Evolutionary conservation across 2,329 filamentous ascomycete species (phyloP).

Genomic region (Hypoxylon sp.): DNA sequence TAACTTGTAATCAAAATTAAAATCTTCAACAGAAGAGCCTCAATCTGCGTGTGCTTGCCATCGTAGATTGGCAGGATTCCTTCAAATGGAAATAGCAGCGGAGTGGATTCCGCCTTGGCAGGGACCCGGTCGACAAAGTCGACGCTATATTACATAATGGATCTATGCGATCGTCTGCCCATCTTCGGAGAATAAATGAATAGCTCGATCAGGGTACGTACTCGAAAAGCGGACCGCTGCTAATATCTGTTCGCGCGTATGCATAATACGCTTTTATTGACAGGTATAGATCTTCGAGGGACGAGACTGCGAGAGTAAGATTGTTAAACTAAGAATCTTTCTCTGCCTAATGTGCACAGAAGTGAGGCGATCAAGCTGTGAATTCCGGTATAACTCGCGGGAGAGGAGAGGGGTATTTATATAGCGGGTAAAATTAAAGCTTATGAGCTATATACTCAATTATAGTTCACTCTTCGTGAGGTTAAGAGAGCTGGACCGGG

Average conservation of each 20-base stretch:
- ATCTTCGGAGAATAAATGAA: conserved; percentile 36
- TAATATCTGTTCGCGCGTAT: conserved; percentile 14
- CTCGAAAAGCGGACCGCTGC: conserved; percentile 26
- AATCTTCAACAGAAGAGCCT: background rate
- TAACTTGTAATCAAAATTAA: background rate
- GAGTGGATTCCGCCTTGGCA: conserved; percentile 34
- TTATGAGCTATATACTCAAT: background rate
- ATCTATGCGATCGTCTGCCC: conserved; percentile 37
- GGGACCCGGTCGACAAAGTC: conserved; percentile 13
- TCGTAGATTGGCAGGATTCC: background rate
- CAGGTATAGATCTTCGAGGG: background rate
- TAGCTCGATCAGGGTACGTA: conserved; percentile 16
- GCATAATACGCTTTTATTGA: background rate
- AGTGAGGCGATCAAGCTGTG: background rate
- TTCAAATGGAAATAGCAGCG: conserved; percentile 14
- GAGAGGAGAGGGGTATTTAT: background rate
- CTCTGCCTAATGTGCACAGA: background rate
- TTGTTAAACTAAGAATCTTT: background rate
- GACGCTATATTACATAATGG: conserved; percentile 32
- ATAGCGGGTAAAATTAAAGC: background rate
- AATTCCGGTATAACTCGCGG: background rate
- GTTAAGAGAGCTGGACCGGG: background rate
- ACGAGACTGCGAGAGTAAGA: background rate
- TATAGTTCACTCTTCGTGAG: background rate
- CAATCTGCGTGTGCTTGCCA: conserved; percentile 24